phyloP scores from a whole-genome alignment of 257 asterid species.

The Lithospermum erythrorhizon region DNA sequence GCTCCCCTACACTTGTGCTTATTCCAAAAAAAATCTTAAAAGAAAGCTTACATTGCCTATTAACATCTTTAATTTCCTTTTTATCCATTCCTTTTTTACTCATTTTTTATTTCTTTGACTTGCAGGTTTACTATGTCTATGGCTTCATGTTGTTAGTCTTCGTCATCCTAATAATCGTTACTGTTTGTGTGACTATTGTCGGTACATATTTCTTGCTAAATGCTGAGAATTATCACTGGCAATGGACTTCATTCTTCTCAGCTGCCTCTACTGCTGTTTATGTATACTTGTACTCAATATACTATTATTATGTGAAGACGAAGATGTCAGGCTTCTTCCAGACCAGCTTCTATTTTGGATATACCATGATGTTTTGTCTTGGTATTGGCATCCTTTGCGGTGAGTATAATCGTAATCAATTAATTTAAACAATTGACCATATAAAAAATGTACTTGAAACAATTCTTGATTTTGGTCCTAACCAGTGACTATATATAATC shows the following conservation, averaged over 20 bases:
- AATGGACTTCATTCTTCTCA: constrained; percentile 63
- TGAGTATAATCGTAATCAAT: constrained; percentile 20
- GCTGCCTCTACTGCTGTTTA: constrained; percentile 54
- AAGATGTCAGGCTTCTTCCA: constrained; percentile 70
- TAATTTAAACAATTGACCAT: neutral
- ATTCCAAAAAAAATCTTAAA: no score
- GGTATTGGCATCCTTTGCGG: constrained; percentile 73
- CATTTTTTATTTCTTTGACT: neutral
- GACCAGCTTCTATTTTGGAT: constrained; percentile 61
- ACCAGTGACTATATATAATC: neutral
- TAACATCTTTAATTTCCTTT: no score
- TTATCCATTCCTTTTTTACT: neutral
- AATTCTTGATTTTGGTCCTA: neutral
- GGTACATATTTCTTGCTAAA: constrained; percentile 56
- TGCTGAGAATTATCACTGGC: constrained; percentile 74
- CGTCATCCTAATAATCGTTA: constrained; percentile 51
- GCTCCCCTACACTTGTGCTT: no score
- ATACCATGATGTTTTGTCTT: constrained; percentile 59
- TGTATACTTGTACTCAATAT: constrained; percentile 48
- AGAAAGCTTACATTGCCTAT: no score
- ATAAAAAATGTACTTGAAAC: neutral
- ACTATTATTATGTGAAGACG: constrained; percentile 50
- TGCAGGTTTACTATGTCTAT: constrained; percentile 60
- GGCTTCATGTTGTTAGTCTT: constrained; percentile 67
- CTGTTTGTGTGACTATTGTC: constrained; percentile 56